Evolutionary conservation across 495 filamentous ascomycete species (phyloP), one percentile per base, ranked within the genome.

Genomic region (Aspergillus kassunensis): DNA sequence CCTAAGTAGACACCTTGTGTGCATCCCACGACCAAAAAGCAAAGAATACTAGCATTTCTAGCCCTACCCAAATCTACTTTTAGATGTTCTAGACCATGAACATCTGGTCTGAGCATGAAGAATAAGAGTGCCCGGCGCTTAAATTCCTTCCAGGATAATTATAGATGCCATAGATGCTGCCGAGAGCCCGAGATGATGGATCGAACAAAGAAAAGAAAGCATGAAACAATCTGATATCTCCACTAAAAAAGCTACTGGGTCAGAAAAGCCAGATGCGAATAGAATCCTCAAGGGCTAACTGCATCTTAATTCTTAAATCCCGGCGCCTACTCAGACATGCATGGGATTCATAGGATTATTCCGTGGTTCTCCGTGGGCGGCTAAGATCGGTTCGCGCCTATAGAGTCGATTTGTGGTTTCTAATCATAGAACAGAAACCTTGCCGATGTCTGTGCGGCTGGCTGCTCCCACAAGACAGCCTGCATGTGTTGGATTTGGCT

Each of bases 321-420:
- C 8, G 33, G 44, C 44, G 44, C 20, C 31, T 36, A 25, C 44
- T 15, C 34, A 49, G 24, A 49, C 45, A 49, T 27, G 34, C 23
- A 19, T 35, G 31, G n/a, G n/a, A n/a, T n/a, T n/a, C n/a, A n/a
- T n/a, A n/a, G n/a, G n/a, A n/a, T n/a, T n/a, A n/a, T 30, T 16
- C 6, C 7, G 39, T 41, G 21, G 15, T 6, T 45, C 15, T 31
- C 16, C 4, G 44, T 35, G 31, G 44, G 44, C 44, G 44, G 44
- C 44, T 47, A 46, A 30, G 6, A 47, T 36, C 31, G 30, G 44
- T 9, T 47, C 30, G 44, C 44, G 45, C 34, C 45, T 49, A 49
- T 19, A 13, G 21, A 20, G 27, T 34, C 6, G 29, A 23, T 30
- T 49, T 33, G 24, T 44, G n/a, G 42, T 29, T 39, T 49, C 33